These are phyloP conservation scores for Saccharomyces pastorianus DNA, from an alignment of 1,139 yeast species.

Conservation along the genomic window DNA sequence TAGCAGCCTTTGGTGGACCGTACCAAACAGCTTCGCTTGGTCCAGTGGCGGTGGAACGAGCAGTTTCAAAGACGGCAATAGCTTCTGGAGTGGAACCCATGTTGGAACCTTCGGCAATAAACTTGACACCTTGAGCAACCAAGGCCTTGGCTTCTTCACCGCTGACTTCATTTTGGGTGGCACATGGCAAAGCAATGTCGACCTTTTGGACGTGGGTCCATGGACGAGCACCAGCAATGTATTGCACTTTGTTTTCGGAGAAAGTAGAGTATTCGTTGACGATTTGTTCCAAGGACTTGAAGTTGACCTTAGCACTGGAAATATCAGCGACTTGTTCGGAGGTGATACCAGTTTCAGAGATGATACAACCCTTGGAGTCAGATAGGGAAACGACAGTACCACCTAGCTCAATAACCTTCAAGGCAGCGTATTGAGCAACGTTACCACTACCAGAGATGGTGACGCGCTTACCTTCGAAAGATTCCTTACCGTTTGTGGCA, in stretches of 20 bases:
- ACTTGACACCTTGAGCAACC: conserved; percentile 85
- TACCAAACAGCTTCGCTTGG: conserved; percentile 69
- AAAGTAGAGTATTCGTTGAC: conserved; percentile 53
- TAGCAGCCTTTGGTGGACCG: conserved; percentile 99
- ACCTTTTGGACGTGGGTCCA: conserved; percentile 89
- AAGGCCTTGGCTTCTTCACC: conserved; percentile 95
- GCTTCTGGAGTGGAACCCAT: conserved; percentile 99
- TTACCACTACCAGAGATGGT: conserved; percentile 97
- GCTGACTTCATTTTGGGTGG: conserved; percentile 96
- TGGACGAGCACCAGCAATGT: conserved; percentile 91
- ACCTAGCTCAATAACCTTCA: conserved; percentile 94
- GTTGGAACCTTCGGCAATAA: conserved; percentile 97
- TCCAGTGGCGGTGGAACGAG: conserved; percentile 49
- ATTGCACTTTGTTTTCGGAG: conserved; percentile 54
- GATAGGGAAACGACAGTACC: conserved; percentile 90
- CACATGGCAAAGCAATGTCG: conserved; percentile 95
- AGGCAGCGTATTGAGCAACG: conserved; percentile 98
- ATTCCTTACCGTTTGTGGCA: conserved; percentile 81
- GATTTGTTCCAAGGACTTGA: conserved; percentile 69
- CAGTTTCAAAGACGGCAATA: conserved; percentile 84
- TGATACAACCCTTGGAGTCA: conserved; percentile 86
- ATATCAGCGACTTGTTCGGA: conserved; percentile 69
- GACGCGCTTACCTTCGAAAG: conserved; percentile 86
- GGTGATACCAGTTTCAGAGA: conserved; percentile 73
- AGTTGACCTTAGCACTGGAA: conserved; percentile 73